Conservation (phyloP, 1,139 yeast species). For the Saccharomyces hybrid region DNA sequence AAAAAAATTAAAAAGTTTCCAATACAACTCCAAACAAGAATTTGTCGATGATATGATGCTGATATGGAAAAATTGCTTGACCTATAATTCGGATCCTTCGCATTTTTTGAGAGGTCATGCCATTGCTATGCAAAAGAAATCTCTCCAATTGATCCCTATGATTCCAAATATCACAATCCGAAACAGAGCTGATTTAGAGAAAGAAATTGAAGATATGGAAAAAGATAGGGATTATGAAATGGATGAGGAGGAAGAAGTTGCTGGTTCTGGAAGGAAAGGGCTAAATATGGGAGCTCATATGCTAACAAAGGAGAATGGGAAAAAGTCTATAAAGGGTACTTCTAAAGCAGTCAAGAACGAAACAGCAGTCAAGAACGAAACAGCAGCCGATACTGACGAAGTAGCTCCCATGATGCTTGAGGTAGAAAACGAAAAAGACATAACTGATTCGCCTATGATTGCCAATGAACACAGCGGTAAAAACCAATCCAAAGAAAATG, state of each 20-base stretch:
- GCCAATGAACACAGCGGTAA: neutral
- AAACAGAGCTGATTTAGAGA: constrained; percentile 79
- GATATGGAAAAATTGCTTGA: constrained; percentile 90
- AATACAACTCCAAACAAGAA: constrained; percentile 75
- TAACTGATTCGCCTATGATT: neutral
- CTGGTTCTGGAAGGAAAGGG: constrained; percentile 32
- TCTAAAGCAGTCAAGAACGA: neutral
- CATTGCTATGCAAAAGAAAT: constrained; percentile 88
- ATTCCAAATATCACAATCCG: constrained; percentile 83
- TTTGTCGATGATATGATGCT: constrained; percentile 91
- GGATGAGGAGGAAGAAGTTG: constrained; percentile 24
- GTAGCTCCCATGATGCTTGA: neutral
- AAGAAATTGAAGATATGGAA: constrained; percentile 53
- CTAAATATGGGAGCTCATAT: constrained; percentile 32
- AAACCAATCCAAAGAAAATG: neutral
- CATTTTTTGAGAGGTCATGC: constrained; percentile 91
- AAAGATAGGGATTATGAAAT: constrained; percentile 26
- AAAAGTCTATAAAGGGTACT: neutral
- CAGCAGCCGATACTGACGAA: neutral
- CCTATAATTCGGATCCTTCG: constrained; percentile 91
- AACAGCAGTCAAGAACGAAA: neutral
- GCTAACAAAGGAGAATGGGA: constrained; percentile 14
- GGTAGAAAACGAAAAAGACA: constrained; percentile 1
- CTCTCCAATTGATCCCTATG: constrained; percentile 64
- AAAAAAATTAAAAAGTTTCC: constrained; percentile 76